Base-by-base conservation (phyloP, 306 rosid genomes). In the Notholithocarpus densiflorus region DNA sequence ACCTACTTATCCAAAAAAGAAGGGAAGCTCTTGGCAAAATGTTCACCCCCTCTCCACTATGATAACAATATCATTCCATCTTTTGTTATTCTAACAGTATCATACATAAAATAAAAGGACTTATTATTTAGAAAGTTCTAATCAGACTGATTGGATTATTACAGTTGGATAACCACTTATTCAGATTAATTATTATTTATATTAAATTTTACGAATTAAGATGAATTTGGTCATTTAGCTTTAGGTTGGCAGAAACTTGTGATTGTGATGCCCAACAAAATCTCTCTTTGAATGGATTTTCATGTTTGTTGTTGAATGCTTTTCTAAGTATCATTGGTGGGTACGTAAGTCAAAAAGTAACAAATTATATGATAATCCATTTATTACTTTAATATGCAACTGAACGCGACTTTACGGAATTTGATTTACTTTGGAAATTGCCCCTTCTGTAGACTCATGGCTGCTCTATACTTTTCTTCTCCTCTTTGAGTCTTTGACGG, bases 61-160 rank as follows among this genome's bases (percentile, higher is more conserved):
- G 45, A 64, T 64, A 40, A 64, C 71, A 31, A 64, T 2, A 6
- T 17, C 45, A 64, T 31, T 18, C 21, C 32, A 12, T 17, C 23
- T 66, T 32, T 9, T 66, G 53, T 21, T 24, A 14, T 48, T 12
- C 59, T 71, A 45, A 19, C 55, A n/a, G 24, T 12, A 48, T 34
- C 52, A 10, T 11, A 68, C 72, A 48, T 48, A 77, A 34, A 31
- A 37, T 37, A 72, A 34, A 23, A 83, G 72, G 52, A 71, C 77
- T 37, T 7, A 37, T 37, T 37, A 37, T 7, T 14, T 5, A 48
- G 73, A 52, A 52, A 51, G 32, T 77, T 21, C 73, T 83, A 29
- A 78, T 66, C 79, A 86, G 77, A 76, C 29, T 82, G 82, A 88
- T 78, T 85, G 82, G 71, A 79, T 75, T 51, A 51, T 72, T 56